These are phyloP conservation scores for Pseudonitzschia multiseries DNA, from an alignment of 108 stramenopile species.

Conservation along the genomic window DNA sequence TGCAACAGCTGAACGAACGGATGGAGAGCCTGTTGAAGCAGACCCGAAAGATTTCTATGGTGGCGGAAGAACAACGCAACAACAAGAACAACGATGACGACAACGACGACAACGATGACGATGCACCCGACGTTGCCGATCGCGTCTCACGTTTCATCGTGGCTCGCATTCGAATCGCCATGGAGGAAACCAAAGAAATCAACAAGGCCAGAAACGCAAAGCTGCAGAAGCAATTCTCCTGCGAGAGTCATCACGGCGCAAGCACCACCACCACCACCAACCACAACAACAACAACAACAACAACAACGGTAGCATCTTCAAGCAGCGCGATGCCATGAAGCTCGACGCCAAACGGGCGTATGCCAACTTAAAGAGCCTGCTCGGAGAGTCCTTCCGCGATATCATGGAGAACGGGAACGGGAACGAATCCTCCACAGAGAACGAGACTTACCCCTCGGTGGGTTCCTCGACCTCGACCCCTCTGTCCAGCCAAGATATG, in stretches of 20 bases:
- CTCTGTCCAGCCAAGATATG: background rate
- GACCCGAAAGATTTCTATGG: slow-evolving; percentile 14
- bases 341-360: background rate
- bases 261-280: no score
- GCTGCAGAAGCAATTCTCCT: background rate
- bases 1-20: background rate
- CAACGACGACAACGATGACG: background rate
- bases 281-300: no score
- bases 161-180: slow-evolving; percentile 12
- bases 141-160: slow-evolving; percentile 34
- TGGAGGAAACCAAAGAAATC: slow-evolving; percentile 5
- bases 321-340: background rate
- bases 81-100: background rate
- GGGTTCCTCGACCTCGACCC: background rate
- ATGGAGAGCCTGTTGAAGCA: slow-evolving; percentile 21
- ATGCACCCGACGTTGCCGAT: slow-evolving; percentile 16
- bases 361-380: background rate
- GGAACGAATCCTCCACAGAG: background rate
- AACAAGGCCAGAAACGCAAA: background rate
- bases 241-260: background rate
- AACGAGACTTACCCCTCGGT: background rate
- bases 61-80: background rate
- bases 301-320: background rate
- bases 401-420: background rate
- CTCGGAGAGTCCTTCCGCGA: background rate